These are phyloP conservation scores for Pseudocercospora ulei DNA, from an alignment of 2,329 filamentous ascomycete genomes.

Conservation along the genomic window DNA sequence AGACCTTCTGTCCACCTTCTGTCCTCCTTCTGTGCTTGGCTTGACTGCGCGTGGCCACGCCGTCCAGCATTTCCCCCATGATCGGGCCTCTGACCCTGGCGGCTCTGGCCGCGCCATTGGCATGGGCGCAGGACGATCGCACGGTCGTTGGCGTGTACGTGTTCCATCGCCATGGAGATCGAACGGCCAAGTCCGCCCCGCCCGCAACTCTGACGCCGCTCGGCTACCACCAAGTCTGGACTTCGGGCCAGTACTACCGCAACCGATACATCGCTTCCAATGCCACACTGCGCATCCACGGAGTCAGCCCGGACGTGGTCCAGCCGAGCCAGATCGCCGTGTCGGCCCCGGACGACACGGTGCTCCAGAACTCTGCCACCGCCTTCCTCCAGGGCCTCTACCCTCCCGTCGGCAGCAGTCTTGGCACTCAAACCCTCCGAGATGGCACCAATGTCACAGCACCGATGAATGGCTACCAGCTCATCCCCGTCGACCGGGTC, in stretches of 20 bases:
- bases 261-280: slow-evolving; percentile 59
- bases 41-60: neutral
- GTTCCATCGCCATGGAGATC: slow-evolving; percentile 82
- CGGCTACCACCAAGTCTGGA: slow-evolving; percentile 65
- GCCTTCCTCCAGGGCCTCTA: slow-evolving; percentile 81
- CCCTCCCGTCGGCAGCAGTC: slow-evolving; percentile 55
- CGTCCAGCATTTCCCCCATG: too few relatives aligned
- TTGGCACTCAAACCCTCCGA: slow-evolving; percentile 53
- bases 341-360: slow-evolving; percentile 57
- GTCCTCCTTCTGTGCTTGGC: slow-evolving; percentile 2
- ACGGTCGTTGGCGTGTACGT: slow-evolving; percentile 73
- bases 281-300: slow-evolving; percentile 52
- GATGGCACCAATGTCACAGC: slow-evolving; percentile 58
- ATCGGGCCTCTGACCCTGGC: slow-evolving; percentile 23
- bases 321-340: slow-evolving; percentile 61
- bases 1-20: too few relatives aligned
- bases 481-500: slow-evolving; percentile 62
- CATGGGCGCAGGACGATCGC: slow-evolving; percentile 42
- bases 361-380: slow-evolving; percentile 69
- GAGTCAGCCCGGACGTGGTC: slow-evolving; percentile 57
- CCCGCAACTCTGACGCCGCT: slow-evolving; percentile 67
- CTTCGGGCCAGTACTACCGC: slow-evolving; percentile 65
- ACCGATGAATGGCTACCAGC: slow-evolving; percentile 72
- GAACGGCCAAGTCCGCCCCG: slow-evolving; percentile 64
- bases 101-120: slow-evolving; percentile 22